Base-by-base conservation (phyloP, 2,329 filamentous ascomycete species). In the Didymella glomerata region DNA sequence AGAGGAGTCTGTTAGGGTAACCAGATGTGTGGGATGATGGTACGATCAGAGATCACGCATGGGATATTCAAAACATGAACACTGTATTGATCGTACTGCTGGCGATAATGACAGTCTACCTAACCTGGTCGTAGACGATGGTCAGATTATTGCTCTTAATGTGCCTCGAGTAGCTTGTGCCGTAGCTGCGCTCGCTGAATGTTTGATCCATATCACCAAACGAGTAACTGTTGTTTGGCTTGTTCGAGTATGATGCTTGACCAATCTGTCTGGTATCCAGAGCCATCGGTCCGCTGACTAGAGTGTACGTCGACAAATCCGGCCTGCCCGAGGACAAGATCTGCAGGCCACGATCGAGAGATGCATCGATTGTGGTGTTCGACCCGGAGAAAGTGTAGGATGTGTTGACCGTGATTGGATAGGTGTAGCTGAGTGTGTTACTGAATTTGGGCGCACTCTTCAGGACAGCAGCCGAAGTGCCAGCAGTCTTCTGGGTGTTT, bases 201-300 rank as follows among this genome's bases (percentile, higher is more conserved):
- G 25, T 32, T n/a, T 54, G 51, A 41, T 54, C 44, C 42, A 54
- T 54, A 24, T 41, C 34, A n/a, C 51, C 51, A 18, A 41, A 54
- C 0, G 51, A 54, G 18, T 54, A 54, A n/a, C 51, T 54, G 18
- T 47, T 41, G 32, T 54, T 54, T 2, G 51, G 51, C 34, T 47
- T 48, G 14, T 54, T 54, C 8, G 51, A 54, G 20, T 54, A 54
- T 14, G 32, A 41, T 7, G 51, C 51, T 3, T 22, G n/a, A 4
- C 51, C 51, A 14, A 54, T 32, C 32, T 47, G 51, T 34, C 32
- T 40, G 16, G 51, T 54, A 14, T 28, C n/a, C 13, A 54, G 25
- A 40, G 20, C 42, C 42, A 54, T 48, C 6, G 51, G 51, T 18
- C 51, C 51, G n/a, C 18, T 48, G 2, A 48, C 44, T 7, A 54